phyloP scores from a whole-genome alignment of 495 filamentous ascomycete genomes.

The Tetracladium setigerum region DNA sequence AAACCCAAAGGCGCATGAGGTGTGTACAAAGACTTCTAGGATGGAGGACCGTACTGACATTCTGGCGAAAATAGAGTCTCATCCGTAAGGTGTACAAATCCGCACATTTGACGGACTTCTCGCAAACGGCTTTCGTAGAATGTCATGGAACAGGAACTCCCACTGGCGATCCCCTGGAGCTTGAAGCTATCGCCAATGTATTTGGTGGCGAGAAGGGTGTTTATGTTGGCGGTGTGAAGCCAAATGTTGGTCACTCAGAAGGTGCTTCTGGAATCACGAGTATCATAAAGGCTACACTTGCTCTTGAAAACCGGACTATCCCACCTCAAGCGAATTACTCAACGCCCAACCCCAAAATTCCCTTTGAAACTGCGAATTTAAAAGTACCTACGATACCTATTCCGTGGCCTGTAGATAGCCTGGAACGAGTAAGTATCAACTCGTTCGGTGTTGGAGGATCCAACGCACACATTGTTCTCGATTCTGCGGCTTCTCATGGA shows the following conservation, averaged over 20 bases:
- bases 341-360: slow-evolving; percentile 27
- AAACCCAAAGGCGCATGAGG: slow-evolving; percentile 46
- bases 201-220: slow-evolving; percentile 22
- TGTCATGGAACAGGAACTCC: slow-evolving; percentile 29
- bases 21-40: neutral
- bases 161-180: slow-evolving; percentile 53
- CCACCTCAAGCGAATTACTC: slow-evolving; percentile 34
- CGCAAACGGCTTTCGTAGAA: slow-evolving; percentile 1
- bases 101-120: slow-evolving; percentile 21
- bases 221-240: slow-evolving; percentile 8
- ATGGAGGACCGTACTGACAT: too few relatives aligned
- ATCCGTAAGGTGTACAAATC: slow-evolving; percentile 45
- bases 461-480: slow-evolving; percentile 50
- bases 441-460: slow-evolving; percentile 52
- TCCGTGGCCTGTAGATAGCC: slow-evolving; percentile 6
- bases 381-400: slow-evolving; percentile 11
- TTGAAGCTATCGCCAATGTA: slow-evolving; percentile 43
- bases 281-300: slow-evolving; percentile 48
- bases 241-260: slow-evolving; percentile 37
- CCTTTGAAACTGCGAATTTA: slow-evolving; percentile 26
- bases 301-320: slow-evolving; percentile 48
- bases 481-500: slow-evolving; percentile 21
- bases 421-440: slow-evolving; percentile 12
- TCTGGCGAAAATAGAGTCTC: slow-evolving; percentile 15
- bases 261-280: slow-evolving; percentile 47